A percentile compares a stretch with the other conserved stretches of the same genome.
Evolutionary conservation across 1,284 basidiomycete genomes (phyloP).

Genomic region (Microbotryum saponariae): DNA sequence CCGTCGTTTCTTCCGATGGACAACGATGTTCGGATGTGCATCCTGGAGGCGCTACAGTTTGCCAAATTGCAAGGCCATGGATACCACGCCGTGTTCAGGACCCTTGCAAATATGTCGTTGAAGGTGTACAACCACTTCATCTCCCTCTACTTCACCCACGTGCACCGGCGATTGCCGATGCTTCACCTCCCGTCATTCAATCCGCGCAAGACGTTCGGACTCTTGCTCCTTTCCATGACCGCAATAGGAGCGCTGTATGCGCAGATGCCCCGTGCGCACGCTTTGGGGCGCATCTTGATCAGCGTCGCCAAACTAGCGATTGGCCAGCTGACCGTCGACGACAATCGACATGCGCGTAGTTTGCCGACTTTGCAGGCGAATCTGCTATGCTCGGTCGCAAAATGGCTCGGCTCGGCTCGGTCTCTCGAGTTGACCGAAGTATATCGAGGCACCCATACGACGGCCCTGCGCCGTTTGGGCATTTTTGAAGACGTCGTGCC

Average conservation of each 20-base stretch:
- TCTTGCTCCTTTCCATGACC: slow-evolving; percentile 14
- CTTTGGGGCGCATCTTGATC: slow-evolving; percentile 7
- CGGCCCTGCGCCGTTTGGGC: not conserved
- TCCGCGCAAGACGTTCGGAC: slow-evolving; percentile 8
- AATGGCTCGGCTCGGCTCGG: slow-evolving; percentile 6
- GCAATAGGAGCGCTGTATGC: slow-evolving; percentile 13
- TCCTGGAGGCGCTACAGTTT: slow-evolving; percentile 15
- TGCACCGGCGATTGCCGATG: slow-evolving; percentile 5
- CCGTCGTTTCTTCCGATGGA: slow-evolving; percentile 1
- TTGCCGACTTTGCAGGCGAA: slow-evolving; percentile 4
- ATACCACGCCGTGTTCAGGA: slow-evolving; percentile 5
- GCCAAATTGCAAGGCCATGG: not conserved
- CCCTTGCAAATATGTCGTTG: slow-evolving; percentile 2
- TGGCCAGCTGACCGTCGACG: slow-evolving; percentile 11
- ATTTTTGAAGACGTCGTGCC: slow-evolving; percentile 1
- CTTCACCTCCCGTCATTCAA: slow-evolving; percentile 12
- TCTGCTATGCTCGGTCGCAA: not conserved
- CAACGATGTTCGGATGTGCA: slow-evolving; percentile 6
- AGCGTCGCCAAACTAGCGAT: slow-evolving; percentile 4
- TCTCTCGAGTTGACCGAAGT: slow-evolving; percentile 7
- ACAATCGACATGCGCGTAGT: slow-evolving; percentile 9
- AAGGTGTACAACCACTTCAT: slow-evolving; percentile 1
- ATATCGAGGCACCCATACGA: not conserved
- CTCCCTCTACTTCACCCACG: slow-evolving; percentile 12
- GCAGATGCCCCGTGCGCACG: not conserved